These are phyloP conservation scores for Bipolaris zeicola DNA, from an alignment of 2,329 filamentous ascomycete species.

Conservation along the genomic window DNA sequence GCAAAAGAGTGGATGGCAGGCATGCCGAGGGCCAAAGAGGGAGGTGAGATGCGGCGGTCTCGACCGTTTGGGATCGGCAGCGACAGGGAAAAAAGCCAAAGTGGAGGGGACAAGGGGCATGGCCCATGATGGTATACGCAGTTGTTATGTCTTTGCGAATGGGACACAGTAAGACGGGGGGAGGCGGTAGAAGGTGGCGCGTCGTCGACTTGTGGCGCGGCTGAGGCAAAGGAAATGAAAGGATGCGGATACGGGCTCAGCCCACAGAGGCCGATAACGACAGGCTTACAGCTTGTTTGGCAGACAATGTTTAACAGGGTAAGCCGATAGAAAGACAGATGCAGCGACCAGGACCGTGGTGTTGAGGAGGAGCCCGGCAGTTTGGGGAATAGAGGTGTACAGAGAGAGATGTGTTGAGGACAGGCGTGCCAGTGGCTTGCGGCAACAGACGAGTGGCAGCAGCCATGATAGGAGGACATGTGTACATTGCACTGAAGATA, in stretches of 20 bases:
- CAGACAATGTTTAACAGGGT: slow-evolving; percentile 2
- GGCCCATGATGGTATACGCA: neutral
- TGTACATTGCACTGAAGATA: neutral
- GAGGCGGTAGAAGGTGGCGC: neutral
- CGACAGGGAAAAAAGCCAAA: slow-evolving; percentile 8
- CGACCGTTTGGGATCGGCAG: slow-evolving; percentile 12
- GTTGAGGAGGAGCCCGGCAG: neutral
- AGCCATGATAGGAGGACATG: neutral
- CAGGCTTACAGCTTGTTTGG: neutral
- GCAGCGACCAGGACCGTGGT: neutral
- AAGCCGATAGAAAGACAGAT: neutral
- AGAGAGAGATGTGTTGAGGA: neutral
- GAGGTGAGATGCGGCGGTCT: slow-evolving; percentile 4
- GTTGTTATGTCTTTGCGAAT: too few species aligned
- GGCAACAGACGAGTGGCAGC: neutral
- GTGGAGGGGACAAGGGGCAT: slow-evolving; percentile 2
- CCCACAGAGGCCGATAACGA: slow-evolving; percentile 3
- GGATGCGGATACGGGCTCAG: slow-evolving; percentile 8
- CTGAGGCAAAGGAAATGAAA: slow-evolving; percentile 12
- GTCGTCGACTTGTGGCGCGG: slow-evolving; percentile 1
- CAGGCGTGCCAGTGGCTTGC: slow-evolving; percentile 9
- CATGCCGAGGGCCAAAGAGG: neutral
- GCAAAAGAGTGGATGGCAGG: slow-evolving; percentile 4
- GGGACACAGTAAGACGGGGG: neutral
- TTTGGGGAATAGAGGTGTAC: too few species aligned